Evolutionary conservation across 441 rosid genomes (phyloP), one percentile per base, ranked within the genome.

Genomic region (Arabidopsis lyrata): DNA sequence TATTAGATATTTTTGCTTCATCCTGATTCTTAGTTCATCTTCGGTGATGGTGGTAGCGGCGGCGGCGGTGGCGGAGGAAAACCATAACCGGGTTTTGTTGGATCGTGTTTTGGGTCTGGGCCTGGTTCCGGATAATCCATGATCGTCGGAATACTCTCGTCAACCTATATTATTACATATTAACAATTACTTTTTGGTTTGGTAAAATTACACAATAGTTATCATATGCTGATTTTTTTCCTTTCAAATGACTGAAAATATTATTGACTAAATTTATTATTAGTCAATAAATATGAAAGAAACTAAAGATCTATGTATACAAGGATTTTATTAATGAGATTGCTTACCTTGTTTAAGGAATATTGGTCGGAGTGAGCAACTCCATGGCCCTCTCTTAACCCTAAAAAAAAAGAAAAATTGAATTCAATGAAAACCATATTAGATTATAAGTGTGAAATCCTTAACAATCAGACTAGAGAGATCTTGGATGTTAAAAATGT

Each of bases 41-140:
- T 12, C n/a, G 6, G 49, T 29, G 31, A 6, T 6, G 31, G 31
- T 27, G 31, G 4, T 20, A 0, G 32, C 9, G 56, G 52, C 12
- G 68, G 68, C 3, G 67, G 49, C 10, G 55, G 59, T 27, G 68
- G 68, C 6, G 68, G 41, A 15, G 67, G 67, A 45, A 3, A 0
- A 7, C 36, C 52, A 42, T 41, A 61, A 61, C 52, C 20, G 35
- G 41, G 32, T 1, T 14, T 14, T 32, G 12, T 50, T 2, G 64
- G 77, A 27, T 55, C 77, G 11, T 65, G 71, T 20, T 2, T 45
- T 45, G 58, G 70, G 13, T 65, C 47, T 44, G 64, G 41, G 3
- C 52, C 50, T 47, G 71, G 58, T 11, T 56, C 34, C 4, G 3
- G 4, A 47, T 73, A 73, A 73, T 73, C 71, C 65, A 45, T 73